phyloP scores from a whole-genome alignment of 2,329 filamentous ascomycete genomes.

The Paecilomyces niveus region DNA sequence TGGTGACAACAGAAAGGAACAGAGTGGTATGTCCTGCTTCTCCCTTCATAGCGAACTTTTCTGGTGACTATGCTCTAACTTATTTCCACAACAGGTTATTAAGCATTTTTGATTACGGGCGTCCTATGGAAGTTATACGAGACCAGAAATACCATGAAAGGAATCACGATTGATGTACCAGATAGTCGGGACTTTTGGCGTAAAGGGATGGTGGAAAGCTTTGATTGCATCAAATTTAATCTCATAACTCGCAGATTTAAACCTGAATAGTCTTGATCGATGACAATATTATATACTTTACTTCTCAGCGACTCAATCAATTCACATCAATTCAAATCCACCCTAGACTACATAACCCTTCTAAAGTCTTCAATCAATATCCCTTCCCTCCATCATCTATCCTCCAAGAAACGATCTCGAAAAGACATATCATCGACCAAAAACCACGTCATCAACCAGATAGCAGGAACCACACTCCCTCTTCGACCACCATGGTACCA shows the following conservation, averaged over 20 bases:
- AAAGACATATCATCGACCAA: no score
- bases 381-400: no score
- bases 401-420: no score
- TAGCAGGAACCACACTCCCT: no score
- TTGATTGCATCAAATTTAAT: not conserved
- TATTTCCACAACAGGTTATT: not conserved
- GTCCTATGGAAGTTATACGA: not conserved
- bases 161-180: not conserved
- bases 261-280: not conserved
- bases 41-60: not conserved
- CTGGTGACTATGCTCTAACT: not conserved
- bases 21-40: conserved; percentile 34
- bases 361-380: no score
- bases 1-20: conserved; percentile 35
- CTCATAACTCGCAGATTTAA: not conserved
- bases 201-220: not conserved
- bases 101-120: not conserved
- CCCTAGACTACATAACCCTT: not conserved
- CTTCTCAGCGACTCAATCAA: not conserved
- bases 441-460: no score
- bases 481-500: not conserved
- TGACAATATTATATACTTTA: not conserved
- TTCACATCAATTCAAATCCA: not conserved
- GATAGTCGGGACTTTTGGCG: not conserved
- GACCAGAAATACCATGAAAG: not conserved